Conservation (phyloP, 1,284 basidiomycete genomes). For the Apiotrichum sp. region DNA sequence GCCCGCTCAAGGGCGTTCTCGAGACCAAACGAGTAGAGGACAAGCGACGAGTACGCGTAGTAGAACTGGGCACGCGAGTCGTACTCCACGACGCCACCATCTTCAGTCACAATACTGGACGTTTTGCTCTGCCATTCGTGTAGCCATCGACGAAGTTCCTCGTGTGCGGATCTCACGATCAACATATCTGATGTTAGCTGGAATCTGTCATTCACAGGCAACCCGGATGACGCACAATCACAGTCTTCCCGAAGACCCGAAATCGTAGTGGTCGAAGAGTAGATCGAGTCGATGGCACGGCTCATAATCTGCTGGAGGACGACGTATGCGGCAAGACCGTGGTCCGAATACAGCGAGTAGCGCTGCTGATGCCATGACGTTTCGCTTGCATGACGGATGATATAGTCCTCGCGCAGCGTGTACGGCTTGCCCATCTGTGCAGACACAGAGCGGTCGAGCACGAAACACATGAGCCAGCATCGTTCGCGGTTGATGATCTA, state of each 20-base stretch:
- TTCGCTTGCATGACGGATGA: constrained; percentile 73
- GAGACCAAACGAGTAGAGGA: constrained; percentile 89
- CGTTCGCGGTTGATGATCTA: constrained; percentile 87
- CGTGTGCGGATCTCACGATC: constrained; percentile 41
- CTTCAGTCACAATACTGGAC: not conserved
- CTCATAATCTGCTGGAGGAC: constrained; percentile 82
- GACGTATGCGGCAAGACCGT: constrained; percentile 40
- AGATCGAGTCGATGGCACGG: constrained; percentile 80
- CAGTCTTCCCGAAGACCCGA: constrained; percentile 81
- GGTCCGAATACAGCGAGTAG: constrained; percentile 59
- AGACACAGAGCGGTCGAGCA: constrained; percentile 80
- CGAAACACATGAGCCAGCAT: constrained; percentile 89
- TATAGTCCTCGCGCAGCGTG: constrained; percentile 55
- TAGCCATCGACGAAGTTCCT: constrained; percentile 40
- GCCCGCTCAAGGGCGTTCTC: constrained; percentile 78
- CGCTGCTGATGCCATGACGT: constrained; percentile 61
- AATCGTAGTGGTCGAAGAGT: constrained; percentile 70
- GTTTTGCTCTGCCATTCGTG: constrained; percentile 12
- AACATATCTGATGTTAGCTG: constrained; percentile 25
- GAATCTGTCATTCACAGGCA: no score
- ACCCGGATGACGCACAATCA: constrained; percentile 52
- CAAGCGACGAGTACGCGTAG: constrained; percentile 74
- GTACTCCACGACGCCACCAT: constrained; percentile 20
- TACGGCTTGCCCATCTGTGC: constrained; percentile 56
- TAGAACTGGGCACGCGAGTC: constrained; percentile 58